Conservation (phyloP, 1,139 yeast genomes). For the Blastobotrys indianensis region DNA sequence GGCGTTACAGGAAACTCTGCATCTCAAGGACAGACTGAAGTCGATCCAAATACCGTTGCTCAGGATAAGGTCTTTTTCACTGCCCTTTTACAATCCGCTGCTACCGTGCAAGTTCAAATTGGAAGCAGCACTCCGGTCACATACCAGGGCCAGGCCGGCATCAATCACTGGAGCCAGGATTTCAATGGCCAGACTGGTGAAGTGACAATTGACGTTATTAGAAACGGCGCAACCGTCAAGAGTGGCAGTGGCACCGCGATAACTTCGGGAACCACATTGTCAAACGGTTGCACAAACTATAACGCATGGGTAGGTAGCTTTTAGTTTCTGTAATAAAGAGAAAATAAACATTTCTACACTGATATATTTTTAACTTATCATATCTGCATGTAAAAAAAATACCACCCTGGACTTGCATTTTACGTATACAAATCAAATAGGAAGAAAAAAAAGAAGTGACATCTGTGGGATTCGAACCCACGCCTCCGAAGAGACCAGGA, state of each 20-base stretch:
- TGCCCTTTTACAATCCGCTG: background rate
- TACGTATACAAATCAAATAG: too few species aligned
- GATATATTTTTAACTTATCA: too few species aligned
- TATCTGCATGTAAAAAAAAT: too few species aligned
- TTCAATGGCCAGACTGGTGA: background rate
- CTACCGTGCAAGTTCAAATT: background rate
- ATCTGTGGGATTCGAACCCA: constrained; percentile 13
- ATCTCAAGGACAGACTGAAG: background rate
- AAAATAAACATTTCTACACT: too few species aligned
- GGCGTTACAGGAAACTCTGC: background rate
- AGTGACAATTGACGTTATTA: background rate
- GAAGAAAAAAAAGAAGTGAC: constrained; percentile 3
- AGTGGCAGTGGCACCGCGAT: background rate
- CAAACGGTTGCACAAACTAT: background rate
- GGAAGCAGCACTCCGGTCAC: background rate
- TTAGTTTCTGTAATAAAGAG: background rate
- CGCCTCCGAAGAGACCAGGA: constrained; percentile 9
- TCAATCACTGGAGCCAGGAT: background rate
- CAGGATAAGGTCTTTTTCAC: background rate
- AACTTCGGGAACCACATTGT: background rate
- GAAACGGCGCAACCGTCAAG: background rate
- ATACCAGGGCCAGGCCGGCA: background rate
- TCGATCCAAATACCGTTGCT: background rate
- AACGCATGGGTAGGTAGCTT: background rate
- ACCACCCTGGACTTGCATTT: too few species aligned